Percentiles rank a stretch among this genome's conserved stretches.
Evolutionary conservation across 1,284 basidiomycete species (phyloP).

Genomic region (Ceratobasidium sp.): DNA sequence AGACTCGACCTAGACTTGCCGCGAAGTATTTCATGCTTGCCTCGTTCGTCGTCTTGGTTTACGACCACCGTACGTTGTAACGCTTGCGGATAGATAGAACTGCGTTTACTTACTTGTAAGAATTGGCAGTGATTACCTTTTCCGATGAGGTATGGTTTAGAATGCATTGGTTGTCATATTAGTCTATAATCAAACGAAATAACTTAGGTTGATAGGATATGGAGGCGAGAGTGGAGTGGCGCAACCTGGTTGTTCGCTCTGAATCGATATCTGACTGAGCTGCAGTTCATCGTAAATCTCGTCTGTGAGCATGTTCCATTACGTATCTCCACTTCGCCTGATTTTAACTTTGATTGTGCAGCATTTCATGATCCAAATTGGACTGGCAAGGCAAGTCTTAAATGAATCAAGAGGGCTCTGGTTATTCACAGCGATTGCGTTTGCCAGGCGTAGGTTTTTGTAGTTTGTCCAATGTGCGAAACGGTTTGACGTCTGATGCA

Average conservation of each 20-base stretch:
- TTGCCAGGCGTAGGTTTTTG: slow-evolving; percentile 4
- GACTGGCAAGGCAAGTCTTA: slow-evolving; percentile 9
- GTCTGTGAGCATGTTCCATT: slow-evolving; percentile 16
- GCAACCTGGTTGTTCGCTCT: slow-evolving; percentile 37
- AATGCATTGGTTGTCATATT: not conserved
- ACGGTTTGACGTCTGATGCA: not conserved
- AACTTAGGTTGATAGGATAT: slow-evolving; percentile 26
- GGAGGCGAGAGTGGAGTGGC: slow-evolving; percentile 36
- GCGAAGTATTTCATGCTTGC: slow-evolving; percentile 41
- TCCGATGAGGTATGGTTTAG: slow-evolving; percentile 8
- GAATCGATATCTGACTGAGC: slow-evolving; percentile 36
- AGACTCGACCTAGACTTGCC: slow-evolving; percentile 9
- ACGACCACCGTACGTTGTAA: slow-evolving; percentile 28
- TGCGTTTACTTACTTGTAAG: not conserved
- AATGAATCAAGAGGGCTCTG: no score
- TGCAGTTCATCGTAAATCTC: slow-evolving; percentile 39
- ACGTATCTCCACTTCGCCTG: no score
- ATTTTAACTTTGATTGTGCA: not conserved
- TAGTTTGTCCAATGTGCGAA: not conserved
- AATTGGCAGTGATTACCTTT: slow-evolving; percentile 16
- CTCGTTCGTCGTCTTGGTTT: slow-evolving; percentile 30
- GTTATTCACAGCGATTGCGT: not conserved
- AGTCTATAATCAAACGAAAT: not conserved
- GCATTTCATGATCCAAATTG: slow-evolving; percentile 35
- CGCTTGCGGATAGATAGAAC: not conserved